Percentiles rank a stretch among this genome's conserved stretches.
Evolutionary conservation across 495 filamentous ascomycete genomes (phyloP).

Genomic region (Schizothecium vesticola): DNA sequence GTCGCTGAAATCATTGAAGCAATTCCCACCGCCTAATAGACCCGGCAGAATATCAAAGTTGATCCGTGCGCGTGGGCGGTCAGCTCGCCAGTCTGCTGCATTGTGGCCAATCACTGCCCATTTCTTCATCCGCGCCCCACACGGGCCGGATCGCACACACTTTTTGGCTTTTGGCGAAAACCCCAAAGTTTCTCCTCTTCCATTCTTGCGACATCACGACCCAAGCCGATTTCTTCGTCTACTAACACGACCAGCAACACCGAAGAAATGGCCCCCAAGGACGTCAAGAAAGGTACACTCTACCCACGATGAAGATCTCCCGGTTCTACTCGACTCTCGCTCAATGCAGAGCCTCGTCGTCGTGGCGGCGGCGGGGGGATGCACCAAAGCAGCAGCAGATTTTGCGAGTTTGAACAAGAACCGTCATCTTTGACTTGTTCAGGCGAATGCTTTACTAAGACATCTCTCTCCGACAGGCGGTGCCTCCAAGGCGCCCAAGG

Average conservation of each 20-base stretch:
- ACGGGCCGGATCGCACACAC: conserved; percentile 12
- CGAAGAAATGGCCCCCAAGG: conserved; percentile 66
- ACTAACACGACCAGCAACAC: conserved; percentile 36
- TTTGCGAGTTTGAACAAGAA: conserved; percentile 51
- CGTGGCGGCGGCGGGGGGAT: conserved; percentile 27
- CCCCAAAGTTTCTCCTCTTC: conserved; percentile 10
- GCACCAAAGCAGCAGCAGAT: conserved; percentile 56
- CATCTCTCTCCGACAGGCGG: conserved; percentile 30
- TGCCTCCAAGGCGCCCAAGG: conserved; percentile 61
- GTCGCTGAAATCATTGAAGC: not conserved
- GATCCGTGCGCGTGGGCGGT: not conserved
- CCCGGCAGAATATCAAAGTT: conserved; percentile 1
- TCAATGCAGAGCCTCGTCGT: conserved; percentile 30
- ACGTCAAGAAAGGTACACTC: conserved; percentile 65
- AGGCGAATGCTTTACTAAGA: conserved; percentile 35
- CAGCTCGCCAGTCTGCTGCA: not conserved
- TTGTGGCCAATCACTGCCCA: not conserved
- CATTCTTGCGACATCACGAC: conserved; percentile 21
- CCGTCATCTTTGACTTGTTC: conserved; percentile 26
- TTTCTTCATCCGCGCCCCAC: conserved; percentile 2
- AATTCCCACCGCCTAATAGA: conserved; percentile 5
- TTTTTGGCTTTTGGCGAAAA: conserved; percentile 18
- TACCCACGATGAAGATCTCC: conserved; percentile 17
- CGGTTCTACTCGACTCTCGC: conserved; percentile 31
- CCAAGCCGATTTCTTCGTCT: conserved; percentile 25